Evolutionary conservation across 1,284 basidiomycete species (phyloP).

Genomic region (Meira nashicola): DNA sequence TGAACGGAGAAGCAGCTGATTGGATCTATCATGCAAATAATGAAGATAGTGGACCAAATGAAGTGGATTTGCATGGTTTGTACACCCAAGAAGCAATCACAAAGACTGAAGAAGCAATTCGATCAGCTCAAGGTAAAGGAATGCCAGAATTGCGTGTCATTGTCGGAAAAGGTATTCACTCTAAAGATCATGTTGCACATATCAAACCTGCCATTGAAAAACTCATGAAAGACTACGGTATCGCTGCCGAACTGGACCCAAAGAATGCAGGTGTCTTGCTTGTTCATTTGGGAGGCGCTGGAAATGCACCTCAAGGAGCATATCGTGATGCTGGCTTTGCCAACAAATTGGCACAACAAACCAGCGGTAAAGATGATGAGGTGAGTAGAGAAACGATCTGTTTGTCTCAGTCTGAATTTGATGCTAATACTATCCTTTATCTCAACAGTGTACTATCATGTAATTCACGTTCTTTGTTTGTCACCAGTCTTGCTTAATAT

Average conservation of each 20-base stretch:
- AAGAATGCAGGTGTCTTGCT: conserved; percentile 79
- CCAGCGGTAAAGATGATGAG: conserved; percentile 40
- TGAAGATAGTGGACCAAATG: conserved; percentile 16
- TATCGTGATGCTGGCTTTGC: conserved; percentile 33
- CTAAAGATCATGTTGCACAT: conserved; percentile 71
- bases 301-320: conserved; percentile 28
- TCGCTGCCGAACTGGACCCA: conserved; percentile 73
- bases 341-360: conserved; percentile 39
- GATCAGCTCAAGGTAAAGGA: conserved; percentile 65
- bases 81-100: conserved; percentile 74
- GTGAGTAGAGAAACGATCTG: conserved; percentile 3
- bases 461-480: background rate
- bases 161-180: conserved; percentile 81
- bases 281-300: conserved; percentile 61
- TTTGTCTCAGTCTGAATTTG: background rate
- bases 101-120: conserved; percentile 59
- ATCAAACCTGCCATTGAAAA: conserved; percentile 89
- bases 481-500: background rate
- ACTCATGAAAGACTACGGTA: conserved; percentile 72
- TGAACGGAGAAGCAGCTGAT: conserved; percentile 78
- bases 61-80: conserved; percentile 71
- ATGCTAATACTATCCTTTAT: background rate
- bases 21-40: conserved; percentile 68
- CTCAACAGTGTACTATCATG: conserved; percentile 1
- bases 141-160: conserved; percentile 73